Evolutionary conservation across 768 basidiomycete genomes (phyloP), one percentile per base, ranked within the genome.

Genomic region (Jaapia argillacea): DNA sequence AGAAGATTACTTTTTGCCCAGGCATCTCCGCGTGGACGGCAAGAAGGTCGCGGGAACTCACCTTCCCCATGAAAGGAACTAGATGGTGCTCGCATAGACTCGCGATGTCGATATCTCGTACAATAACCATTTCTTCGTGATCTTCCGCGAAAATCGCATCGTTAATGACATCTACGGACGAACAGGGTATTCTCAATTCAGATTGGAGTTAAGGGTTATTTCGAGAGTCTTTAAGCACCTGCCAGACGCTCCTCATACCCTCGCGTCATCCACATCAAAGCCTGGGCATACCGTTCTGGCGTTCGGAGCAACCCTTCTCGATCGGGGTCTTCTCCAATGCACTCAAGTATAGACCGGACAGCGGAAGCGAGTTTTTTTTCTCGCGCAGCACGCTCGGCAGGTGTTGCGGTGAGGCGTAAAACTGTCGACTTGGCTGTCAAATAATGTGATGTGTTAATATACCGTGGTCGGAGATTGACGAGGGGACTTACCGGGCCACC

Each of bases 81-180:
- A 99, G 73, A 62, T 99, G 96, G 59, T 99, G 96, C 69, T 99
- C 96, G 65, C 96, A 99, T 46, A 99, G 68, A 58, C 90, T 94
- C 37, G 90, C 96, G 46, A 99, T 82, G 59, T 96, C 89, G 54
- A 99, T 98, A 59, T 99, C 93, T 47, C 87, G 79, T 44, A 99
- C 94, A 46, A 99, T 78, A 33, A 99, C 96, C 91, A 99, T 94
- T 64, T 99, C 96, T 55, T 98, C 96, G 68, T 99, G 96, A 64
- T 99, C 91, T 63, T 99, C 96, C 36, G 90, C 84, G 59, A 99
- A 99, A 28, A 99, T 79, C 45, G 96, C 96, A 70, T 94, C 89
- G 65, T 97, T 97, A 50, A 98, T 96, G 55, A 98, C 93, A 60
- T 99, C 96, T 91, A 58, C 2, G 14, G 18, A 26, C 21, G 37